Conservation (phyloP, 768 basidiomycete genomes). For the Dacryopinax primogenitus region DNA sequence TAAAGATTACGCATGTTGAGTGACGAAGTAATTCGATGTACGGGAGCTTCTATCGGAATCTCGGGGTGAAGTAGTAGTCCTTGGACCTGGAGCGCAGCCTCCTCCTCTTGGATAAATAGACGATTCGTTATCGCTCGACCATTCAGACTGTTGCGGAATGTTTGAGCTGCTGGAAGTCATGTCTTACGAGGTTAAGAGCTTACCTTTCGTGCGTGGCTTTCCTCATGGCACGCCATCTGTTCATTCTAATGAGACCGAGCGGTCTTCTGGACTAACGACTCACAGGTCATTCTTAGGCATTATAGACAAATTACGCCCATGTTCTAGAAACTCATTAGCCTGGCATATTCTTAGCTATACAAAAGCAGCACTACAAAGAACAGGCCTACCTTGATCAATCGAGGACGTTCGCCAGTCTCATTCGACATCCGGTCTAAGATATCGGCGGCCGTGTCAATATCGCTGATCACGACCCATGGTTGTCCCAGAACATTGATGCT, state of each 20-base stretch:
- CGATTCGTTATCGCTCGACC: neutral
- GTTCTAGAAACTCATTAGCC: neutral
- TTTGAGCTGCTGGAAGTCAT: too few relatives aligned
- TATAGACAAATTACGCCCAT: neutral
- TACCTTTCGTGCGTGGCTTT: neutral
- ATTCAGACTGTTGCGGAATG: neutral
- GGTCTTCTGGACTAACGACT: neutral
- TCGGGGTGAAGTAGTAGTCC: neutral
- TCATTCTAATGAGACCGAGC: neutral
- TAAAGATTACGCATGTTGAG: neutral
- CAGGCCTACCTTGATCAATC: neutral
- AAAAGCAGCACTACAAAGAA: neutral
- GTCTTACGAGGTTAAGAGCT: neutral
- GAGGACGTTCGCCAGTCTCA: neutral
- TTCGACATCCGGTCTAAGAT: neutral
- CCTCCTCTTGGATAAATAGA: neutral
- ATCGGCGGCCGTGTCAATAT: neutral
- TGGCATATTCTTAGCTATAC: neutral
- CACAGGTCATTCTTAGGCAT: neutral
- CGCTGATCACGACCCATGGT: constrained; percentile 1
- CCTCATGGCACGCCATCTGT: neutral
- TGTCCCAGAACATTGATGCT: neutral
- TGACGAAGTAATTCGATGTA: neutral
- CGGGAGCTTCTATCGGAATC: neutral
- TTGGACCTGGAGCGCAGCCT: neutral